A percentile compares a stretch with the other conserved stretches of the same genome.
Conservation (phyloP, 2,329 filamentous ascomycete species). For the Acrodontium crateriforme region DNA sequence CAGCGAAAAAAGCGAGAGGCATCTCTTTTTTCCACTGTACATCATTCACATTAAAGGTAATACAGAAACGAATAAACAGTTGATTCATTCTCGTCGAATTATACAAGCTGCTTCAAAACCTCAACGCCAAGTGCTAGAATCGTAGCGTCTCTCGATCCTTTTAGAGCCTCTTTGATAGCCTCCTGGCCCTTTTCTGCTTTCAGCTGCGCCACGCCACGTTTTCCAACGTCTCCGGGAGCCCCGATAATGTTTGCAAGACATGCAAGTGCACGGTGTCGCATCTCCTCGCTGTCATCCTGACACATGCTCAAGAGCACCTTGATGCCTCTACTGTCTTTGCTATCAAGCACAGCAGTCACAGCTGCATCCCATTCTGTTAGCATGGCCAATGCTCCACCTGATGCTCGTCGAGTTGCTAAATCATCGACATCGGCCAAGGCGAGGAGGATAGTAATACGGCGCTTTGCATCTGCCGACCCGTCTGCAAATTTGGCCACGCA, state of each 20-base stretch:
- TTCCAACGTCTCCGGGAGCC: constrained; percentile 51
- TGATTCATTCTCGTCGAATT: constrained; percentile 26
- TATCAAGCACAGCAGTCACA: constrained; percentile 53
- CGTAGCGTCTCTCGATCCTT: constrained; percentile 49
- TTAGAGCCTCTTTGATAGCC: constrained; percentile 52
- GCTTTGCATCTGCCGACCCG: constrained; percentile 50
- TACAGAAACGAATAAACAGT: no score
- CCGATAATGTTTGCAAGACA: constrained; percentile 49
- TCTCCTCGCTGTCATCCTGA: constrained; percentile 50
- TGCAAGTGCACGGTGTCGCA: constrained; percentile 60
- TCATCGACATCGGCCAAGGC: constrained; percentile 83
- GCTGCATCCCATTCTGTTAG: constrained; percentile 66
- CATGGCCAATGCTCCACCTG: constrained; percentile 77
- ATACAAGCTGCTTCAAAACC: constrained; percentile 47
- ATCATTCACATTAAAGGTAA: no score
- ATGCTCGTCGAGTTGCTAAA: constrained; percentile 61
- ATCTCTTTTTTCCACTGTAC: no score
- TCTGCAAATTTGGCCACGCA: constrained; percentile 58
- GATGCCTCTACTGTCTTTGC: constrained; percentile 45
- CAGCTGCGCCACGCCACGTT: constrained; percentile 45
- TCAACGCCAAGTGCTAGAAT: constrained; percentile 60
- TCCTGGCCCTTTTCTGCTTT: constrained; percentile 48
- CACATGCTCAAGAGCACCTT: constrained; percentile 71
- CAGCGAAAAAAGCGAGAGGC: no score
- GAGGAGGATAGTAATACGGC: constrained; percentile 69